Percentiles rank a stretch among this genome's conserved stretches.
Evolutionary conservation across 1,284 basidiomycete species (phyloP).

Genomic region (Ustilago bromivora): DNA sequence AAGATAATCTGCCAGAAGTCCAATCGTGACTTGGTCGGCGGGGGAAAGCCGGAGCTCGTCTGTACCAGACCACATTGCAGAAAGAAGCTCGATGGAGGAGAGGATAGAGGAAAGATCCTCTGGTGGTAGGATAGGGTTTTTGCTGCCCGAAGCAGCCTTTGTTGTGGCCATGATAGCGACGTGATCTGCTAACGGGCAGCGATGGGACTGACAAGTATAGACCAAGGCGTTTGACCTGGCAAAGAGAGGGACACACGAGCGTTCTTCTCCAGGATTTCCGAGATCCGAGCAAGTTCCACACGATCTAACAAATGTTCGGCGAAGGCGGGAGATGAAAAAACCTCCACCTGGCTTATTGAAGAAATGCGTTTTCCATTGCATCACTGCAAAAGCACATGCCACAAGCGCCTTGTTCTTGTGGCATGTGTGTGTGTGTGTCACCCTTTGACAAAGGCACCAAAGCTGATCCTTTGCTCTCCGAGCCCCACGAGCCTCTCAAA

Average conservation of each 20-base stretch:
- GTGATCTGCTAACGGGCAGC: background rate
- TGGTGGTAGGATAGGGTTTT: constrained; percentile 29
- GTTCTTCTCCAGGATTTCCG: background rate
- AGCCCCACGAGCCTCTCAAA: background rate
- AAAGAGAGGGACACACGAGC: background rate
- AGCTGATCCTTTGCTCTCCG: background rate
- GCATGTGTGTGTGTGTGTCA: background rate
- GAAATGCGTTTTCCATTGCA: constrained; percentile 3
- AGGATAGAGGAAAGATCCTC: constrained; percentile 32
- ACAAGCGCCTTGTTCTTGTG: background rate
- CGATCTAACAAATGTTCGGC: background rate
- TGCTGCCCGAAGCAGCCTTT: background rate
- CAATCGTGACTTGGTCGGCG: constrained; percentile 16
- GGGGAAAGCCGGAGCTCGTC: constrained; percentile 31
- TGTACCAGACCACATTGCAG: constrained; percentile 53
- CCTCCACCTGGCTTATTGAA: constrained; percentile 16
- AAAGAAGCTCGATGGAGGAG: constrained; percentile 43
- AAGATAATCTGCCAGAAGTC: constrained; percentile 32
- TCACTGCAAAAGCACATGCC: constrained; percentile 4
- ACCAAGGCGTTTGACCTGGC: background rate
- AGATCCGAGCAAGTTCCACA: no score
- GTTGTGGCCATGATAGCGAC: background rate
- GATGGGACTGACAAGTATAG: background rate
- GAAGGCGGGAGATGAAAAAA: background rate
- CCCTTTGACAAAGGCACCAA: background rate